phyloP scores from a whole-genome alignment of 1,139 yeast genomes.

The Blastobotrys niveus region DNA sequence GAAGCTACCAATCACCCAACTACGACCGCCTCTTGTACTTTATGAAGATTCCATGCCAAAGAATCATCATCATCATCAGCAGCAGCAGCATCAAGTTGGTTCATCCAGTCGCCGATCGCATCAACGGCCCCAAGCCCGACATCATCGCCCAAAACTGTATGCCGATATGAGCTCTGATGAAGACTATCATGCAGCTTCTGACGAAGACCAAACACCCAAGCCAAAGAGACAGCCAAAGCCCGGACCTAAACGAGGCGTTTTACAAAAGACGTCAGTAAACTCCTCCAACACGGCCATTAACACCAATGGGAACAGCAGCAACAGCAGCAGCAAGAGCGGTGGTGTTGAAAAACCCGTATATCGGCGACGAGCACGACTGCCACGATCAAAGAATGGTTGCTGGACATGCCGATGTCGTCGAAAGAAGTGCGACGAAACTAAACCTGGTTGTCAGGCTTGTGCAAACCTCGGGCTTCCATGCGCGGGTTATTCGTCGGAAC shows the following conservation, averaged over 20 bases:
- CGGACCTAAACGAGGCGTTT: too few species aligned
- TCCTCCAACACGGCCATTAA: background rate
- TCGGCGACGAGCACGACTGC: conserved; percentile 15
- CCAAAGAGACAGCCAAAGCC: too few species aligned
- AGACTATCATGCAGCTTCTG: too few species aligned
- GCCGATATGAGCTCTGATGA: too few species aligned
- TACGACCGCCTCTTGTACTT: conserved; percentile 5
- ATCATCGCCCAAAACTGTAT: too few species aligned
- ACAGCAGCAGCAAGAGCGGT: background rate
- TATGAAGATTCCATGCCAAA: background rate
- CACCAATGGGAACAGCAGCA: too few species aligned
- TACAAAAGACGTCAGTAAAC: too few species aligned
- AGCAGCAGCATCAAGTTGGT: background rate
- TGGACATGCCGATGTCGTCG: conserved; percentile 62
- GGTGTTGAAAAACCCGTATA: conserved; percentile 4
- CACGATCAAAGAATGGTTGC: conserved; percentile 37
- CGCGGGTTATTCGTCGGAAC: conserved; percentile 32
- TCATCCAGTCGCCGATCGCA: too few species aligned
- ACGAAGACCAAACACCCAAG: too few species aligned
- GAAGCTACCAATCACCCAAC: conserved; percentile 1
- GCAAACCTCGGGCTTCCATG: conserved; percentile 36
- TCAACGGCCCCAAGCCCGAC: too few species aligned
- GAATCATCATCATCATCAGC: background rate
- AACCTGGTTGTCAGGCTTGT: conserved; percentile 41
- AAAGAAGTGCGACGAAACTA: conserved; percentile 76